Base-by-base conservation (phyloP, 2,329 filamentous ascomycete genomes). In the Chaetomium sp. region DNA sequence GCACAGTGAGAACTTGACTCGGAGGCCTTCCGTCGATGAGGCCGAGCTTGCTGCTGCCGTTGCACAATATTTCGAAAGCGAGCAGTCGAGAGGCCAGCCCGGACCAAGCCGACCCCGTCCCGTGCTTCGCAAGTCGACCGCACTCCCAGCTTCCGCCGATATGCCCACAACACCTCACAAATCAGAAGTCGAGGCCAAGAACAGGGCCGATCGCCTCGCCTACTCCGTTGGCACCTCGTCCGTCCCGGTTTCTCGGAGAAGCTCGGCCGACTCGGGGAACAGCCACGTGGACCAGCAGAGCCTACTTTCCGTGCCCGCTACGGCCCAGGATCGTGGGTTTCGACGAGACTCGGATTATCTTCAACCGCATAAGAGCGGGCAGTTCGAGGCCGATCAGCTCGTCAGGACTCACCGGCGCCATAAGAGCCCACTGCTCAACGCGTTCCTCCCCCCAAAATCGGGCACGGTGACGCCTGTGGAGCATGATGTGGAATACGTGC, bases 401-500 rank as follows among this genome's bases (percentile, higher is more conserved):
- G 61, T 66, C 10, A 57, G 61, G 43, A 55, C 43, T 1, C 63
- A 66, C 40, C 63, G 58, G 4, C 57, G 58, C 11, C 61, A 54
- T 6, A 56, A 53, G 36, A 62, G 52, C 46, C 57, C 62, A 8
- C 48, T 59, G n/a, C 34, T 53, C n/a, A 62, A 58, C 14, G 58
- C 61, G 49, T 76, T 72, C 38, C 65, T 66, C 36, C 76, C 69
- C 76, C 46, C 82, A 3, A 58, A 58, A 19, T 68, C 69, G 4
- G 68, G 69, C 12, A 57, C 64, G 10, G 60, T 60, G 5, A 71
- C 70, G 0, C 70, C 70, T 79, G 49, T 89, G 73, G 47, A 84
- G 79, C 46, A 84, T 64, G 59, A 90, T 73, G 43, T 80, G 66
- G 69, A 79, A 35, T 89, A 88, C 65, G 80, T 88, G 14, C 82